Evolutionary conservation across 2,329 filamentous ascomycete genomes (phyloP), one percentile per base, ranked within the genome.

Genomic region (Leptographium radiaticola): DNA sequence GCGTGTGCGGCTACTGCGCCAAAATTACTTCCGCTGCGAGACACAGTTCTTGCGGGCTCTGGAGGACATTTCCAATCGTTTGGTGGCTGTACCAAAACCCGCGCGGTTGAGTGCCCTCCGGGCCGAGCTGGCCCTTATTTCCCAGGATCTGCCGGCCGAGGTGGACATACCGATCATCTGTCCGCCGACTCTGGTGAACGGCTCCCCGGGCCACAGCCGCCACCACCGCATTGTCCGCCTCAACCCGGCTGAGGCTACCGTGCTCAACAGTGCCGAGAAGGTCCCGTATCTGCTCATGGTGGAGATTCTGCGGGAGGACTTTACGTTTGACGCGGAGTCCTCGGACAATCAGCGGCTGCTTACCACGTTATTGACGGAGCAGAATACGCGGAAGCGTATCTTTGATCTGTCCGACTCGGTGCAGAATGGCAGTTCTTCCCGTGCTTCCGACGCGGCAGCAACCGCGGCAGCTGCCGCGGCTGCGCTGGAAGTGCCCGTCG

Each of bases 271-370:
- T 65, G 87, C 87, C 6, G 87, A 93, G 66, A 86, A 89, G 64
- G 87, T 93, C 46, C 87, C 87, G 1, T 93, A 89, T 67, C 68
- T 93, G 50, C 75, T 93, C 33, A 90, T 93, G 86, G 80, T 91
- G 2, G 87, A 93, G 64, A 83, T 93, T 25, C 69, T 93, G 49
- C 75, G 84, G 30, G 87, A 91, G 59, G 87, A 93, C 62, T 91
- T 93, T 63, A 83, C 84, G 38, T 93, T 93, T 61, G 83, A 91
- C 60, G 86, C 87, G 0, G 80, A 85, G 36, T 84, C 81, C 0
- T 72, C 77, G 33, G 84, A 88, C 58, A 93, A 93, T 61, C 76
- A 85, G 62, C 75, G 79, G 52, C 69, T 93, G 25, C 66, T 86
- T 38, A 68, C 71, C 12, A 77, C 69, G 9, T 66, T 86, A n/a